These are phyloP conservation scores for Trypanosomatidae sp. DNA, from an alignment of 208 protist genomes.

Conservation along the genomic window DNA sequence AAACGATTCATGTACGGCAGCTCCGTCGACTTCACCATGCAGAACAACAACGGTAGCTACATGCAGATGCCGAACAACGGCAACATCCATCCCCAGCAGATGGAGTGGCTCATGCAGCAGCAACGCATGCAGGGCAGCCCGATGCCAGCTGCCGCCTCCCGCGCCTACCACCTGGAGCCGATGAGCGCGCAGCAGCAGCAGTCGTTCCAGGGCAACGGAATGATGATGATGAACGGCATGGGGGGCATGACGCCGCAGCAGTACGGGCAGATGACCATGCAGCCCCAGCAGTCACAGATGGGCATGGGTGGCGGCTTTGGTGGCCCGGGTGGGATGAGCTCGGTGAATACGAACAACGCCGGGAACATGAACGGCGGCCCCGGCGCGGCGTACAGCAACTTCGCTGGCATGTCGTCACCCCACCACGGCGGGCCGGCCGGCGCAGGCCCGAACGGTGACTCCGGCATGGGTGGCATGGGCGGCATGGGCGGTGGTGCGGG, in stretches of 20 bases:
- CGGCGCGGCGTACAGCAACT: no score
- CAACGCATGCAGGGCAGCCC: slow-evolving; percentile 11
- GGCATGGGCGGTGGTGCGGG: background rate
- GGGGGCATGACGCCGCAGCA: background rate
- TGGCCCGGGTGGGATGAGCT: no score
- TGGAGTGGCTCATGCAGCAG: slow-evolving; percentile 28
- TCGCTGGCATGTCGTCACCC: no score
- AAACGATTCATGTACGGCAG: no score
- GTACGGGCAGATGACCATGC: no score
- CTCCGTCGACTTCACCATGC: no score
- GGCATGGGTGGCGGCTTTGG: no score
- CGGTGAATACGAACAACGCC: no score
- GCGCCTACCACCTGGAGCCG: slow-evolving; percentile 35
- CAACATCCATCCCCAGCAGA: slow-evolving; percentile 17
- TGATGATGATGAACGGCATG: slow-evolving; percentile 22
- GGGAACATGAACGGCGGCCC: no score
- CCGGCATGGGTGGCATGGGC: background rate
- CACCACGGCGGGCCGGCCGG: no score
- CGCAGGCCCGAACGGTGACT: no score
- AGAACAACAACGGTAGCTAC: background rate
- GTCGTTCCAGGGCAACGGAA: background rate
- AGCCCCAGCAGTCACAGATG: no score
- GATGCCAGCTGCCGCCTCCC: slow-evolving; percentile 5
- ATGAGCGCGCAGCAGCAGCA: slow-evolving; percentile 13
- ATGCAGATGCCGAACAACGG: slow-evolving; percentile 21